Base-by-base conservation (phyloP, 495 filamentous ascomycete species). In the Tricharina praecox region DNA sequence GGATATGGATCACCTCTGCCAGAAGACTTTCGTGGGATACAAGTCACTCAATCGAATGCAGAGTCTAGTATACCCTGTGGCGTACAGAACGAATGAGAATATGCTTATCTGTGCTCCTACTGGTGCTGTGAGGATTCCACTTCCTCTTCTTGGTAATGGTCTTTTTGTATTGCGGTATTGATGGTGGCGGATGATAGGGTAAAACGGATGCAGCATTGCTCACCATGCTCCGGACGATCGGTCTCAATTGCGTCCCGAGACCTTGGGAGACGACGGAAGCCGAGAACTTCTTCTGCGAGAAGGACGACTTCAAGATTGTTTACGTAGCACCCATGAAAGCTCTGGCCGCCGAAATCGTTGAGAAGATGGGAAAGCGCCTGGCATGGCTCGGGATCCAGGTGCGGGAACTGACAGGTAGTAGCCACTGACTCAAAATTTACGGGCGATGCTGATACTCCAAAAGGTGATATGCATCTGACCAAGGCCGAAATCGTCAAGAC, bases 131-230 rank as follows among this genome's bases (percentile, higher is more conserved):
- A 55, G 67, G 64, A 23, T 25, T 39, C 16, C 4, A 47, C 3
- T 18, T 25, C 39, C 20, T 25, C 10, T 23, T 43, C 18, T 43
- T 43, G 23, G 8, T 28, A 4, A 21, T 16, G 39, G 4, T 43
- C 11, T 43, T 23, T 24, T 43, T 43, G 39, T 4, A n/a, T n/a
- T n/a, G 39, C 24, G 10, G 34, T 18, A 18, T 37, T 37, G 34
- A 37, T 37, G 34, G 8, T 4, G 16, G 4, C 16, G 7, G 34
- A 18, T 37, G 24, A 3, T 15, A 69, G 67, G 78, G 90, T 76
- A 99, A 99, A 69, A 99, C 90, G 5, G 92, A 99, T 58, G 92
- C 86, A 0, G 90, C 90, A n/a, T 85, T 96, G 83, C 69, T 99
- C 48, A 83, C 90, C 0, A 82, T 99, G 42, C 67, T 99, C 37